Evolutionary conservation across 2,329 filamentous ascomycete species (phyloP).

Genomic region (Xylariomycetidae sp.): DNA sequence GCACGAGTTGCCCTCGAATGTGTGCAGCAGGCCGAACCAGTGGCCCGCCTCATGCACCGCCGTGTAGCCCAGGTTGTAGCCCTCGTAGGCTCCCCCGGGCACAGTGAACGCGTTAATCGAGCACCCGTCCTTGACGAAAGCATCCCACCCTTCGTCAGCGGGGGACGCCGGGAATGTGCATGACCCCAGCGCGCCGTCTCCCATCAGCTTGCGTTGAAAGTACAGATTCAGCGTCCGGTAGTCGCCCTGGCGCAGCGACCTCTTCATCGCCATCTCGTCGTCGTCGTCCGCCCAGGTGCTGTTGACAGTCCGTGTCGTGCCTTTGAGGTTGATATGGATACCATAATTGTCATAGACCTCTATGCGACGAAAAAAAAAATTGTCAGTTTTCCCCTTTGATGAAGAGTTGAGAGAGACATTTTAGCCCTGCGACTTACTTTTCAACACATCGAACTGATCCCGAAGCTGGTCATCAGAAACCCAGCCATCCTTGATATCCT

Average conservation of each 20-base stretch:
- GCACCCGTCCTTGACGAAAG: conserved; percentile 25
- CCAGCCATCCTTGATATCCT: neutral
- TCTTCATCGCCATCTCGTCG: conserved; percentile 5
- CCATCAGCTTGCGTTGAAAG: conserved; percentile 2
- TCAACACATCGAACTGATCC: neutral
- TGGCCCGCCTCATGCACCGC: conserved; percentile 38
- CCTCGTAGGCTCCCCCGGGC: conserved; percentile 23
- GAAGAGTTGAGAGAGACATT: neutral
- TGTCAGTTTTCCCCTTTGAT: neutral
- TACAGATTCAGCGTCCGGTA: conserved; percentile 8
- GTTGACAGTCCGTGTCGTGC: conserved; percentile 4
- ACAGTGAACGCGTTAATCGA: conserved; percentile 22
- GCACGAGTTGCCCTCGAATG: conserved; percentile 36
- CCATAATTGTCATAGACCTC: conserved; percentile 1
- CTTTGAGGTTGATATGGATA: conserved; percentile 5
- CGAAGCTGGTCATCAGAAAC: conserved; percentile 1
- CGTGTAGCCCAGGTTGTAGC: conserved; percentile 34
- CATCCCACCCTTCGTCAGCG: conserved; percentile 3
- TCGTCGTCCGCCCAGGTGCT: conserved; percentile 3
- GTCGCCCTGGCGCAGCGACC: conserved; percentile 7
- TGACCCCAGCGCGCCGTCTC: conserved; percentile 3
- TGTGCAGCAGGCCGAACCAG: conserved; percentile 41
- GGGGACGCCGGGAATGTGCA: conserved; percentile 11
- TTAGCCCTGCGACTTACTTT: neutral
- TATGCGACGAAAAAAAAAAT: neutral